A percentile compares a stretch with the other conserved stretches of the same genome.
Conservation (phyloP, 108 stramenopile species). For the Epipyxis sp. region DNA sequence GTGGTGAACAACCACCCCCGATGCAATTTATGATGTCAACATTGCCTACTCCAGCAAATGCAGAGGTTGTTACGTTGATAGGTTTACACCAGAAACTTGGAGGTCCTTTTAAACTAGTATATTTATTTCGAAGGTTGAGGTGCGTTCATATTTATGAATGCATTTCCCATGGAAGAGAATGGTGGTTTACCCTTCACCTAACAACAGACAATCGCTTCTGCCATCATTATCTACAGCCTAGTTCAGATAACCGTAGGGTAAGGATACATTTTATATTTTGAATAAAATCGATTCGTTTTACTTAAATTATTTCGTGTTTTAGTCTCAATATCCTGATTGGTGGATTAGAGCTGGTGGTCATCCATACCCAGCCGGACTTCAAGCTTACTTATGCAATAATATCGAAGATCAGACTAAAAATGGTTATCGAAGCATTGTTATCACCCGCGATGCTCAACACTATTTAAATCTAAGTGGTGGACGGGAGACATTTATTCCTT, state of each 20-base stretch:
- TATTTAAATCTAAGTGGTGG: constrained; percentile 35
- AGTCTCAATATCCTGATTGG: constrained; percentile 14
- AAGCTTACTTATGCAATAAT: constrained; percentile 5
- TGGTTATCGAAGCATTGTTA: neutral
- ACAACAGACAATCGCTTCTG: constrained; percentile 37
- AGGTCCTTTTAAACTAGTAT: constrained; percentile 42
- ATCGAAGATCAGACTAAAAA: neutral
- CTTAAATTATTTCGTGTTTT: too few species aligned
- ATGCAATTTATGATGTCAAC: constrained; percentile 42
- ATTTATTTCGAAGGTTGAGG: constrained; percentile 37
- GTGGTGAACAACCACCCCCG: constrained; percentile 24
- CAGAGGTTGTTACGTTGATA: constrained; percentile 38
- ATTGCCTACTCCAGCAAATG: constrained; percentile 35
- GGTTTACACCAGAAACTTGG: constrained; percentile 37
- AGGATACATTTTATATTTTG: too few species aligned
- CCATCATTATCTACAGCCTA: constrained; percentile 37
- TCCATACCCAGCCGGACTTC: constrained; percentile 29
- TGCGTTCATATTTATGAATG: constrained; percentile 42
- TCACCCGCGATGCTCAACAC: constrained; percentile 31
- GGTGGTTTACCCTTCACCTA: constrained; percentile 39
- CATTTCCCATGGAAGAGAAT: constrained; percentile 38
- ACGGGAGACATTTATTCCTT: constrained; percentile 73
- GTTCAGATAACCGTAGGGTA: neutral
- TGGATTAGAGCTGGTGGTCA: constrained; percentile 35
- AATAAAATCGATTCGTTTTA: too few species aligned